Base-by-base conservation (phyloP, 2,329 filamentous ascomycete genomes). In the Colletotrichum higginsianum region DNA sequence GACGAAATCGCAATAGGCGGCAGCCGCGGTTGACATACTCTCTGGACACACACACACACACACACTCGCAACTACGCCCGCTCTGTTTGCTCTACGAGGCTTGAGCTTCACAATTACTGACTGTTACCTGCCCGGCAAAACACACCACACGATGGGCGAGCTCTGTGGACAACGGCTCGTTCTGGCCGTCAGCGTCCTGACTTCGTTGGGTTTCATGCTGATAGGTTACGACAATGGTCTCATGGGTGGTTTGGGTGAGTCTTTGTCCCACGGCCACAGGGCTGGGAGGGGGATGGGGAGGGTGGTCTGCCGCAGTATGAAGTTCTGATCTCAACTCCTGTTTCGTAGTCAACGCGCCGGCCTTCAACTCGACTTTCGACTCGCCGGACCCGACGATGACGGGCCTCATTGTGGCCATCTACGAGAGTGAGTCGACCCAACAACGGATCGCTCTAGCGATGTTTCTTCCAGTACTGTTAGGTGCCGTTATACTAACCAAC, bases 161-260 rank as follows among this genome's bases (percentile, higher is more conserved):
- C 65, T 71, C 53, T 44, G 58, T 15, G 84, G 84, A 46, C 80
- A 79, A 44, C 75, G 78, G 16, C 80, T 87, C 26, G 77, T 86
- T 26, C 74, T 80, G 26, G 80, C 83, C 21, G 84, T 86, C 67
- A 85, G 83, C 26, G 75, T 80, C 9, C 75, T 86, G 73, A 85
- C 84, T 0, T 86, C 82, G 40, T 72, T 86, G 49, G 83, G 85
- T 0, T 87, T 87, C 69, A 79, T 86, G 74, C 79, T 86, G 46
- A 86, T 87, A 52, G 85, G 85, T 23, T 86, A 80, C 71, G 84
- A 85, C 70, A 85, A 86, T 79, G 84, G 83, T 4, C 75, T 85
- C 3, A 82, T 84, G 82, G 82, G 82, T 70, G 83, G 83, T 38
- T 76, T 78, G 8, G 77, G 79, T 78, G 61, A 15, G 71, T 55